phyloP scores from a whole-genome alignment of 2,329 filamentous ascomycete species.

The Knufia fluminis region DNA sequence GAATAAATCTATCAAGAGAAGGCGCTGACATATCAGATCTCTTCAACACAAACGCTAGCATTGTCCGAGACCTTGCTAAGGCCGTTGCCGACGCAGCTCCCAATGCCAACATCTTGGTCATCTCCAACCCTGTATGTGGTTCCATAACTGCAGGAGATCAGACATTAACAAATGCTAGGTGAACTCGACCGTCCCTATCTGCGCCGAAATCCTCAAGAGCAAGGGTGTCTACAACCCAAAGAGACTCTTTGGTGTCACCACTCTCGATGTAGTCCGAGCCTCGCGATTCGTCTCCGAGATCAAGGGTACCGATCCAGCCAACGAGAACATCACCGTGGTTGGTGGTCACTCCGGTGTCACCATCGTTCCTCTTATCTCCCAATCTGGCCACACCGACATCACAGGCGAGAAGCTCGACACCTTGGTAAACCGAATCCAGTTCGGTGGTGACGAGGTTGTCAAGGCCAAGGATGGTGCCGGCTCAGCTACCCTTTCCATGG shows the following conservation, averaged over 20 bases:
- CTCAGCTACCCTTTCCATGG: conserved; percentile 94
- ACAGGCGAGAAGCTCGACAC: conserved; percentile 70
- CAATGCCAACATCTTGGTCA: conserved; percentile 91
- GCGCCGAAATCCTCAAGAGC: conserved; percentile 92
- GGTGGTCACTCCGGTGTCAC: conserved; percentile 97
- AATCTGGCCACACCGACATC: conserved; percentile 80
- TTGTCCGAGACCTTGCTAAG: conserved; percentile 97
- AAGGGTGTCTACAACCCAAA: conserved; percentile 97
- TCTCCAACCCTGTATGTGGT: conserved; percentile 75
- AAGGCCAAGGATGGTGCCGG: conserved; percentile 88
- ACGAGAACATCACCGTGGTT: conserved; percentile 91
- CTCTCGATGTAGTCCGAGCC: conserved; percentile 95
- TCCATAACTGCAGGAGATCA: neutral
- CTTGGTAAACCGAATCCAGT: conserved; percentile 89
- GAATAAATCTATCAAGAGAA: neutral
- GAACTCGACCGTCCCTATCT: conserved; percentile 98
- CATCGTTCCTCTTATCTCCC: conserved; percentile 95
- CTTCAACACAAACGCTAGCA: conserved; percentile 99
- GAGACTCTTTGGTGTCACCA: conserved; percentile 98
- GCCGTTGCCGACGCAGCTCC: conserved; percentile 79
- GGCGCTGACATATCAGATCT: conserved; percentile 51
- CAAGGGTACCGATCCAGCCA: conserved; percentile 79
- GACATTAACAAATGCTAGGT: conserved; percentile 40
- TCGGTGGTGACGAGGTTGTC: conserved; percentile 94
- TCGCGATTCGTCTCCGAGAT: conserved; percentile 95